Evolutionary conservation across 805 yeast genomes (phyloP), one percentile per base, ranked within the genome.

Genomic region (Helenozyma rhizophorensis): DNA sequence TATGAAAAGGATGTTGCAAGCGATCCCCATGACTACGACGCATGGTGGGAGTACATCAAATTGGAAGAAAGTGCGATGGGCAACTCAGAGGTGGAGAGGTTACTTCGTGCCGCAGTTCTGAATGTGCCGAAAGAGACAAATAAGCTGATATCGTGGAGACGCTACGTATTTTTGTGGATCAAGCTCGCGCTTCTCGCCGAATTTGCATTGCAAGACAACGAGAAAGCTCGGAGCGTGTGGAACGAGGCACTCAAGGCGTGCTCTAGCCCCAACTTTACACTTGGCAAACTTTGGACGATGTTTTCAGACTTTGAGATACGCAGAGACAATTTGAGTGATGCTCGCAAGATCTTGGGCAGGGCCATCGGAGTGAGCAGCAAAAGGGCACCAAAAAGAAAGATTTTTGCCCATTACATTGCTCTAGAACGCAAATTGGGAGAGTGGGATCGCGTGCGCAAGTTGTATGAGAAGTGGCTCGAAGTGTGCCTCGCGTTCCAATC

Each of bases 1-100:
- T 85, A 83, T 51, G 79, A 80, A 46, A 53, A 59, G 3, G 62
- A 58, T 14, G 45, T 84, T 10, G 37, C 50, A 6, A 44, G 50
- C 9, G 63, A 73, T 32, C 79, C 86, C 1, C 25, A 35, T 0
- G 84, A 85, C 57, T 79, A 76, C 54, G 93, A 83, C 47, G 60
- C 78, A 0, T 89, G 97, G 97, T 88, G 95, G 90, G 53, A 74
- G 0, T 80, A 79, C 47, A 38, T 86, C 2, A 65, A 72, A 9
- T 50, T 85, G 15, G 46, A 78, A 9, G 71, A 71, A 32, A 65
- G 69, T 15, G 50, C 51, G 4, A 14, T 50, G 47, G 14, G 37
- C 9, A 49, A 57, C 0, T 59, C 47, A 0, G 59, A 48, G 1
- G 40, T 57, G 11, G 43, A 63, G 14, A 60, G 61, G 2, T 54